Evolutionary conservation across 768 basidiomycete genomes (phyloP).

Genomic region (Suillus plorans): DNA sequence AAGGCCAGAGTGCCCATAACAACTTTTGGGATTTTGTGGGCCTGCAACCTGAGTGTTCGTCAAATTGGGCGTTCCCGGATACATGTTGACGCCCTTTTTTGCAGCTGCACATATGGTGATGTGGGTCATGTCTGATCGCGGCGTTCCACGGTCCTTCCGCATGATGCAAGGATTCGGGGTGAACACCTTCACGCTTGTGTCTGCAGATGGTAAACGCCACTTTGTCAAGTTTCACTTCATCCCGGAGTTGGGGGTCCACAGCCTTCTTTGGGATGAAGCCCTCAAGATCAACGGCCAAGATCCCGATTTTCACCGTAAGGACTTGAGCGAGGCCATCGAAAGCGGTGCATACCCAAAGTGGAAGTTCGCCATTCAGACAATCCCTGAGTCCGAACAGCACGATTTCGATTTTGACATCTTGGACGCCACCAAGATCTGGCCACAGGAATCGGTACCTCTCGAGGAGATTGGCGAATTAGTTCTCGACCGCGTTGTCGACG

Average conservation of each 20-base stretch:
- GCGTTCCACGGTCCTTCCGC: conserved; percentile 79
- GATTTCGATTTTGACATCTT: conserved; percentile 87
- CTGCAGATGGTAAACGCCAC: conserved; percentile 59
- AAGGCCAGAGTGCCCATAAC: conserved; percentile 72
- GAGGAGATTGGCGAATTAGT: conserved; percentile 76
- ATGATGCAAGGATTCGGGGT: conserved; percentile 92
- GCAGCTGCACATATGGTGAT: conserved; percentile 70
- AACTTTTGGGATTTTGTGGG: conserved; percentile 87
- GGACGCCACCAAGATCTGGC: conserved; percentile 86
- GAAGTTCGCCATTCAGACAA: conserved; percentile 66
- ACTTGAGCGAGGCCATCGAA: conserved; percentile 80
- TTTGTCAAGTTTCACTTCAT: conserved; percentile 92
- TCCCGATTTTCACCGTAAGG: conserved; percentile 89
- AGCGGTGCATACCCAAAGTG: conserved; percentile 71
- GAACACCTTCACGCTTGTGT: conserved; percentile 79
- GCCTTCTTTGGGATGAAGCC: conserved; percentile 87
- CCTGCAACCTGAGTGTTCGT: conserved; percentile 62
- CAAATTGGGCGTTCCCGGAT: neutral
- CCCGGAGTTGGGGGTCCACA: conserved; percentile 81
- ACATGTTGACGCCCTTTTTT: conserved; percentile 5
- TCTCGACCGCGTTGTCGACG: conserved; percentile 60
- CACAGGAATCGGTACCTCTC: conserved; percentile 77
- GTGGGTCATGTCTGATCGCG: conserved; percentile 87
- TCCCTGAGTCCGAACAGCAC: conserved; percentile 72
- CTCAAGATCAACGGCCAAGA: conserved; percentile 82